Evolutionary conservation across 768 basidiomycete genomes (phyloP), one percentile per base, ranked within the genome.

Genomic region (Agrocybe pediades): DNA sequence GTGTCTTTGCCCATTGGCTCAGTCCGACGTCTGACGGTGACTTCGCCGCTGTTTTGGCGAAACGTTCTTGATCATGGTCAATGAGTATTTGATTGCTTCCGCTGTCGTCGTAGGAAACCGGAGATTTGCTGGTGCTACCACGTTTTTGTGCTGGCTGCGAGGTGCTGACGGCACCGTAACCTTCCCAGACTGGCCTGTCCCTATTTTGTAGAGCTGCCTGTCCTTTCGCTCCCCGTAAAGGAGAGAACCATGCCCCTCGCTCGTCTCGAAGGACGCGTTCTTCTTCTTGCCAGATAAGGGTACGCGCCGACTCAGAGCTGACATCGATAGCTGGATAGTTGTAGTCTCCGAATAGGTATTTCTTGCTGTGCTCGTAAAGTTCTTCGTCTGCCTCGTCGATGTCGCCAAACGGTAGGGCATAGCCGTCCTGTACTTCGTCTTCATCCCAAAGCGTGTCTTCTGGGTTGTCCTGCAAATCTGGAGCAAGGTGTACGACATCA

Each of bases 271-370:
- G 65, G 29, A 95, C 86, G 36, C 90, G 80, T 65, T 95, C 91
- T 68, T 97, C 94, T 62, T 93, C 91, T 52, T 86, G 83, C 84
- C 91, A 90, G 68, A 90, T 87, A 42, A 73, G 67, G 26, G 71
- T 70, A 55, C 83, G 73, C 17, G 88, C 90, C 16, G 69, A 62
- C 69, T 95, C 91, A 21, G 87, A 84, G 71, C 90, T 94, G 44
- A 92, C 88, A 62, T 96, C 95, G 55, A 95, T 86, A 51, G 83
- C 85, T 0, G 94, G 95, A 65, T 95, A 96, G 63, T 90, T 83
- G 66, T 94, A 93, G 71, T 95, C 90, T 4, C 93, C 93, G 60
- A 94, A 98, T 21, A 95, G 77, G 55, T 92, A 90, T 59, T 82
- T 77, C 66, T 83, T 82, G 67, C 91, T 87, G 33, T 93, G 80